Evolutionary conservation across 345 rosid genomes (phyloP).

Genomic region (Lumnitzera littorea): DNA sequence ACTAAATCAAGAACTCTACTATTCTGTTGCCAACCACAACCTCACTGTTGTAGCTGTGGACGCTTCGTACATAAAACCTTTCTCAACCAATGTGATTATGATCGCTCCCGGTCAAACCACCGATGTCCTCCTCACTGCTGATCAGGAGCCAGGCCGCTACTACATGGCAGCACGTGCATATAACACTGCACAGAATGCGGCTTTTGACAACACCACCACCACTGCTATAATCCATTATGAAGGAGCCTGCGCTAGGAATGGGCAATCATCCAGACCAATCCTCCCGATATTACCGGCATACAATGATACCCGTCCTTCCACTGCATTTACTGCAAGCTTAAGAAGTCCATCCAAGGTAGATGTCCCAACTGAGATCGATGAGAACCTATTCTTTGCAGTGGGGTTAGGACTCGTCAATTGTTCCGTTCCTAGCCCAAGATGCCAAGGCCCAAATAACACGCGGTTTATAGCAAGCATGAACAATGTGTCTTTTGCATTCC

Average conservation of each 20-base stretch:
- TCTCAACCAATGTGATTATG: slow-evolving; percentile 46
- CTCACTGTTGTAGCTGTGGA: slow-evolving; percentile 57
- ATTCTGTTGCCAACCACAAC: slow-evolving; percentile 52
- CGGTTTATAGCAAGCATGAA: slow-evolving; percentile 66
- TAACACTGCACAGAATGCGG: slow-evolving; percentile 30
- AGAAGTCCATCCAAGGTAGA: slow-evolving; percentile 38
- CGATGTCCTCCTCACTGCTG: slow-evolving; percentile 53
- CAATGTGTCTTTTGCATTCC: slow-evolving; percentile 55
- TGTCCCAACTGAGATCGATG: slow-evolving; percentile 47
- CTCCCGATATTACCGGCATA: slow-evolving; percentile 61
- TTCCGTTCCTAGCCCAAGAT: slow-evolving; percentile 51
- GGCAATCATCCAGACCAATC: slow-evolving; percentile 34
- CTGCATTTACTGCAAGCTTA: slow-evolving; percentile 44
- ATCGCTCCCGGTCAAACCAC: slow-evolving; percentile 78
- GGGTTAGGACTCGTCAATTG: slow-evolving; percentile 74
- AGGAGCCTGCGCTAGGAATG: slow-evolving; percentile 22
- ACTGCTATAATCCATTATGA: slow-evolving; percentile 57
- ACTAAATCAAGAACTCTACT: slow-evolving; percentile 60
- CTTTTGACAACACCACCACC: slow-evolving; percentile 70
- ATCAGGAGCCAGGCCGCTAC: slow-evolving; percentile 53
- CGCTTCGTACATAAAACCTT: slow-evolving; percentile 56
- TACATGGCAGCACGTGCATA: slow-evolving; percentile 73
- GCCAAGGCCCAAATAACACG: slow-evolving; percentile 83
- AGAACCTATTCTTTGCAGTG: slow-evolving; percentile 60
- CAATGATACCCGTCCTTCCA: slow-evolving; percentile 67